Conservation (phyloP, 2,329 filamentous ascomycete genomes). For the Exophiala xenobiotica region DNA sequence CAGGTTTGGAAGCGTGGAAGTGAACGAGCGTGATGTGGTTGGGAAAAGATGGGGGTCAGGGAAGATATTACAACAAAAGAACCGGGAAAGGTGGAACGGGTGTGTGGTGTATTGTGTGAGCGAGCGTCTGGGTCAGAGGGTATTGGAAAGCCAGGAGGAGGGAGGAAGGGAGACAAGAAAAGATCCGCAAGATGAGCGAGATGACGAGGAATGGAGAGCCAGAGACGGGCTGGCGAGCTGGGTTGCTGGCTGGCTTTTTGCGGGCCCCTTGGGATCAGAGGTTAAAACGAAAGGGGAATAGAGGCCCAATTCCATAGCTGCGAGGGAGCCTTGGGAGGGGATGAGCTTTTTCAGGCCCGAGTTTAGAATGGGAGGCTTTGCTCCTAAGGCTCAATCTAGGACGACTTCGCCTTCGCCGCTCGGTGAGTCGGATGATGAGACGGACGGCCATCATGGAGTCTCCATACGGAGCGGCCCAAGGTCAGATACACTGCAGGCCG, state of each 20-base stretch:
- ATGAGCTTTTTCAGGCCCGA: constrained; percentile 3
- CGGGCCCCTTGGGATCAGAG: constrained; percentile 9
- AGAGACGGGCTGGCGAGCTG: constrained; percentile 9
- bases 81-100: constrained; percentile 8
- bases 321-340: constrained; percentile 8
- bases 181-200: constrained; percentile 21
- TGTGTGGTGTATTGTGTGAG: constrained; percentile 1
- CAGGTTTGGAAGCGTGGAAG: constrained; percentile 15
- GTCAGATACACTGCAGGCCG: neutral
- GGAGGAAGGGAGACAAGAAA: constrained; percentile 17
- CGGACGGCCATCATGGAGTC: neutral
- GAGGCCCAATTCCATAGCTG: neutral
- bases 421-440: neutral
- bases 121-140: constrained; percentile 11
- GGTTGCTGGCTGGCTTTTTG: constrained; percentile 4
- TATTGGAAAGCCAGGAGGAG: constrained; percentile 14
- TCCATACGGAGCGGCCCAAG: no score
- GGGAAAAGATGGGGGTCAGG: constrained; percentile 3
- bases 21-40: constrained; percentile 18
- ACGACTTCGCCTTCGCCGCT: no score
- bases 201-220: constrained; percentile 21
- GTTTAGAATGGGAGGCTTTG: constrained; percentile 2
- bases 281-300: neutral
- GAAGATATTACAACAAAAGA: constrained; percentile 19
- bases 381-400: neutral